Evolutionary conservation across 2,329 filamentous ascomycete genomes (phyloP).

Genomic region (Trichoderma aggressivum): DNA sequence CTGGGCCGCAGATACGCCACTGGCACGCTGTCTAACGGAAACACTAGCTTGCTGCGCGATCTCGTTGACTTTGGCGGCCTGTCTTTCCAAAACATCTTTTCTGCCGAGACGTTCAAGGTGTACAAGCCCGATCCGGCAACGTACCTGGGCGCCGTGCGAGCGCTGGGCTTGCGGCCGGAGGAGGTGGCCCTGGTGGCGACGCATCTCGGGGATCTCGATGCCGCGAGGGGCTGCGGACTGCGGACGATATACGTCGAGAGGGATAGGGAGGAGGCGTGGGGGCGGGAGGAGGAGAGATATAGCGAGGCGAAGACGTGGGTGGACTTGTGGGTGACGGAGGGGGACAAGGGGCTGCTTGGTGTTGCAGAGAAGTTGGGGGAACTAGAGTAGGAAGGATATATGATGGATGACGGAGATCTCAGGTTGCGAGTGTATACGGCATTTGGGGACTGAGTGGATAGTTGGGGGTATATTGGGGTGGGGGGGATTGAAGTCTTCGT

Average conservation of each 20-base stretch:
- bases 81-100: slow-evolving; percentile 60
- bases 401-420: not conserved
- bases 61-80: slow-evolving; percentile 57
- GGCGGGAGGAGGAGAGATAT: slow-evolving; percentile 46
- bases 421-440: not conserved
- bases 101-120: slow-evolving; percentile 65
- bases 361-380: slow-evolving; percentile 30
- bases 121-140: slow-evolving; percentile 71
- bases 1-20: slow-evolving; percentile 57
- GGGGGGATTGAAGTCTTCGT: not conserved
- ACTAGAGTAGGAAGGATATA: not conserved
- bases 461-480: not conserved
- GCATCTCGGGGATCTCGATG: slow-evolving; percentile 66
- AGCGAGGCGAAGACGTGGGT: slow-evolving; percentile 46
- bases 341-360: slow-evolving; percentile 32
- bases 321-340: slow-evolving; percentile 38
- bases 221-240: slow-evolving; percentile 61
- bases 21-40: slow-evolving; percentile 72
- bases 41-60: slow-evolving; percentile 62
- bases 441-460: not conserved
- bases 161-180: slow-evolving; percentile 52
- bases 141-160: slow-evolving; percentile 64
- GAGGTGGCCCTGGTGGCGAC: slow-evolving; percentile 77
- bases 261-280: slow-evolving; percentile 61
- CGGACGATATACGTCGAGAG: slow-evolving; percentile 73